These are phyloP conservation scores for Paramecium biaurelia DNA, from an alignment of 73 alveolate species.

Conservation along the genomic window DNA sequence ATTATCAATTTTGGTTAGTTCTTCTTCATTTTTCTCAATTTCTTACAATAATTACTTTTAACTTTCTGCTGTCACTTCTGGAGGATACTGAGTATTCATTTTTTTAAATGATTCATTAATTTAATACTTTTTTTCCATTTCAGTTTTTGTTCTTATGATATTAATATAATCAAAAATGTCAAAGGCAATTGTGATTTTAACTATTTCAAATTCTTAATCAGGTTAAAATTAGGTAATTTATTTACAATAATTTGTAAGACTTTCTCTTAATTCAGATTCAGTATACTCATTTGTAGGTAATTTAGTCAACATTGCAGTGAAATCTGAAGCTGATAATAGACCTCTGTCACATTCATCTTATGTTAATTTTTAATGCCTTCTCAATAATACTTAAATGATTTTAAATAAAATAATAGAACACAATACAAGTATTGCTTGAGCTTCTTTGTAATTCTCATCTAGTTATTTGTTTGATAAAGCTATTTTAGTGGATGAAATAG, in stretches of 20 bases:
- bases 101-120: neutral
- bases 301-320: neutral
- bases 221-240: neutral
- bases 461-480: neutral
- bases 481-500: neutral
- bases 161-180: neutral
- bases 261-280: neutral
- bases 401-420: neutral
- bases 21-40: neutral
- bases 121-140: neutral
- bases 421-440: neutral
- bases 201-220: neutral
- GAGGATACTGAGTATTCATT: neutral
- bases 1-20: neutral
- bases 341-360: conserved; percentile 36
- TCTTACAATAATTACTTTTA: neutral
- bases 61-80: neutral
- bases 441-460: neutral
- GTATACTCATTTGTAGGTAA: neutral
- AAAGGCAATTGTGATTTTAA: neutral
- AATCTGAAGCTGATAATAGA: conserved; percentile 11
- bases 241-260: neutral
- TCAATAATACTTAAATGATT: neutral
- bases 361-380: neutral
- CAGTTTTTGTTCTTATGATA: neutral